Evolutionary conservation across 768 basidiomycete genomes (phyloP), one percentile per base, ranked within the genome.

Genomic region (Pisolithus marmoratus): DNA sequence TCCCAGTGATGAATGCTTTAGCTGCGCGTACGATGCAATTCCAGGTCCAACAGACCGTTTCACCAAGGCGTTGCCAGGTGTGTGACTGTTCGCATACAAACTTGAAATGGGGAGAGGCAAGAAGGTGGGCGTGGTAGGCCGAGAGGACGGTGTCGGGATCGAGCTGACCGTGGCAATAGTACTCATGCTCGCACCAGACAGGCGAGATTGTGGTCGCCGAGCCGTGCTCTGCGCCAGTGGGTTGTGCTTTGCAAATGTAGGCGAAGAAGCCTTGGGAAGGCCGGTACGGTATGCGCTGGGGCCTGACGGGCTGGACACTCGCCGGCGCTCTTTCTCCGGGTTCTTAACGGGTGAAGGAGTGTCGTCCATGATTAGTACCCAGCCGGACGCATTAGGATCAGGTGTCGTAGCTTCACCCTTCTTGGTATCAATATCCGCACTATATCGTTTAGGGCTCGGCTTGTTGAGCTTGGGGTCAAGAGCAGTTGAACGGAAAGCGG

Each of bases 311-410:
- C 83, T 88, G 17, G 84, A 81, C 36, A 78, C 65, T 59, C 85
- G 75, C 52, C 85, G 74, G 53, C 74, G 72, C 61, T 82, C 81
- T 54, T 78, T 75, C 49, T 76, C 76, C 54, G 72, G 70, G 43
- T 77, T 73, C 64, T 81, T 85, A 27, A 72, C 73, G 20, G 85
- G 86, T 15, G 83, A 83, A 22, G 88, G 85, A 2, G 85, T 84
- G 62, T 90, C 90, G 57, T 91, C 90, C 88, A 90, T 90, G 46
- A 92, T 88, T 36, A 92, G 78, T 38, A 92, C 89, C 89, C 89
- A 92, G 50, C 89, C 89, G 36, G 87, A 81, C 11, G 83, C 71
- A 59, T 89, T 87, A 20, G 76, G 79, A 29, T 67, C 71, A 41
- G 77, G 72, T 38, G 74, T 78, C 49, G 63, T 69, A 15, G 58